Base-by-base conservation (phyloP, 345 rosid species). In the Salix dunnii region DNA sequence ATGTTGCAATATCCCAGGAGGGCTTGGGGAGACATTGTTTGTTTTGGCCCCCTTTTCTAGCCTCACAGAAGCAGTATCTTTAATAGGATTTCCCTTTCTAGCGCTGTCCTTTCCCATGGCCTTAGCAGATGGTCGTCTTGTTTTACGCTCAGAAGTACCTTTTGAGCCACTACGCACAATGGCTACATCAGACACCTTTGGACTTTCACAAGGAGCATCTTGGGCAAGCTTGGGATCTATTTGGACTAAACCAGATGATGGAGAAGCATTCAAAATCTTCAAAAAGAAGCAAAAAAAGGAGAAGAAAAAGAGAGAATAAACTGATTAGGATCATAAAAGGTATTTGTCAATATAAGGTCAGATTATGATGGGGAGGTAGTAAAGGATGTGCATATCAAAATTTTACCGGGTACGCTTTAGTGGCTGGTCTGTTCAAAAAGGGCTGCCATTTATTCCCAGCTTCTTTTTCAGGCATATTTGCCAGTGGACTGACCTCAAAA, bases 81-180 rank as follows among this genome's bases (percentile, higher is more conserved):
- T 91, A 13, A 53, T 79, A 66, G 81, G 68, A 70, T 48, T 87
- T 82, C 91, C 86, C 84, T 85, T 92, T 76, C 83, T 89, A 72
- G 90, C 78, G 78, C 88, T 63, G 77, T 86, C 98, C 61, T 87
- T 94, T 81, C 82, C 87, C n/a, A 85, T 49, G 40, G 86, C 83
- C 82, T 89, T 94, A 82, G 77, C 69, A 70, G 91, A 81, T 82
- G 91, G 42, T 82, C 94, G 89, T 76, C 94, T 89, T 76, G 90
- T 63, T 84, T 92, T 92, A 73, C 90, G 92, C 79, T 88, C 98
- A 71, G 94, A 51, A 80, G 86, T 79, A 79, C 83, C 82, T 90
- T 88, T 94, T 43, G 78, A 69, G 60, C 82, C 80, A 74, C 85
- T 72, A 21, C 83, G 85, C 38, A 35, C 83, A 65, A 8, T 61